Evolutionary conservation across 2,329 filamentous ascomycete species (phyloP).

Genomic region (Ophiognomonia clavigignenti-juglandacearum): DNA sequence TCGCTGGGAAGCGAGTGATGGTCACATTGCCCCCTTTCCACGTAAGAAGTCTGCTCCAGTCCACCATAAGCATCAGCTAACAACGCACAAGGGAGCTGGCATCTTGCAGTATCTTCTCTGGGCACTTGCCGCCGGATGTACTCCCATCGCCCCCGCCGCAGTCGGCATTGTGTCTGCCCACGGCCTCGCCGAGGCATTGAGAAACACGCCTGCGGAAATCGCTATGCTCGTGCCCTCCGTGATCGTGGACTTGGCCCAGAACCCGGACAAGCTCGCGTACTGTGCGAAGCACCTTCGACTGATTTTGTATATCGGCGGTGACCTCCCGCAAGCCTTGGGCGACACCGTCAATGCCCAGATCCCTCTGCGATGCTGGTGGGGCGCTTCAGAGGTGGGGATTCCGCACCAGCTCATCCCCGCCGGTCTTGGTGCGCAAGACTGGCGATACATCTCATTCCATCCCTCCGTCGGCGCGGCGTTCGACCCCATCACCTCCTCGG

Average conservation of each 20-base stretch:
- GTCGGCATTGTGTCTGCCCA: constrained; percentile 23
- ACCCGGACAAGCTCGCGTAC: not conserved
- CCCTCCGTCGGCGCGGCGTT: not conserved
- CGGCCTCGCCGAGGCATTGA: constrained; percentile 25
- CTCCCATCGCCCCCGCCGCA: constrained; percentile 20
- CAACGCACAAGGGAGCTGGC: too few relatives aligned
- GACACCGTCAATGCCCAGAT: constrained; percentile 1
- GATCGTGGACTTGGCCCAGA: constrained; percentile 25
- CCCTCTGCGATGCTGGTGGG: constrained; percentile 9
- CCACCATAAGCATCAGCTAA: too few relatives aligned
- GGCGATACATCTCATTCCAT: constrained; percentile 13
- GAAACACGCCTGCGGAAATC: constrained; percentile 25
- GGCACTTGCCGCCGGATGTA: constrained; percentile 23
- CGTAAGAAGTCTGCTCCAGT: too few relatives aligned
- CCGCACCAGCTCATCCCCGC: constrained; percentile 7
- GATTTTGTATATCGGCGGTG: constrained; percentile 9
- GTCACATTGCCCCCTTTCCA: constrained; percentile 32
- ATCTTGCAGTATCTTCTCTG: constrained; percentile 20
- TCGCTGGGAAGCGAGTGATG: constrained; percentile 27
- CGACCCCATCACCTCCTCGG: not conserved
- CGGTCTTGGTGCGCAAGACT: not conserved
- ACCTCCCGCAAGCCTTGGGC: constrained; percentile 4
- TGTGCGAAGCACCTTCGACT: constrained; percentile 1
- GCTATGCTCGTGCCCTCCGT: constrained; percentile 30
- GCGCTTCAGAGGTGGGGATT: constrained; percentile 7